Evolutionary conservation across 768 basidiomycete genomes (phyloP), one percentile per base, ranked within the genome.

Genomic region (Pholiota molesta): DNA sequence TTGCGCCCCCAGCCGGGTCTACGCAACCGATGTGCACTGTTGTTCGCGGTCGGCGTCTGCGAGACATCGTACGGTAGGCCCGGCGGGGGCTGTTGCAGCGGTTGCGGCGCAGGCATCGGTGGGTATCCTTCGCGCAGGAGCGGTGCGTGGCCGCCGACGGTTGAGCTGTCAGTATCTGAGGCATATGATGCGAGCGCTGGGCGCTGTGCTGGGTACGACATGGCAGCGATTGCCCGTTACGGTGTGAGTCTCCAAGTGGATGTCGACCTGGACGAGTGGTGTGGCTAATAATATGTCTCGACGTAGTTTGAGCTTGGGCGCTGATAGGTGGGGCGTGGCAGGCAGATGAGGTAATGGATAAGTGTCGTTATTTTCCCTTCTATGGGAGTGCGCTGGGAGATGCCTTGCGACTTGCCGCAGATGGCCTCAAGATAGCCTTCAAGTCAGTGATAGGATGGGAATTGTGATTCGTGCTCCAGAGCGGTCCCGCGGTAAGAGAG

Each of bases 1-100:
- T 83, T 72, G 19, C 78, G 60, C 83, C 78, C 40, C 83, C 83
- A 57, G 74, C 76, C 17, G 83, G 72, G 51, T 83, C 39, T 68
- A 83, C 84, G 85, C 84, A 86, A 71, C 79, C 84, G 19, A 75
- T 73, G 52, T 29, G 51, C 17, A 26, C 60, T 57, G 23, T 52
- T 44, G 7, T 8, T n/a, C 1, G 60, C 31, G 52, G 60, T 61
- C n/a, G 44, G 37, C n/a, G 39, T 51, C 11, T 52, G 26, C 49
- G 47, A 56, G 31, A 56, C 39, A n/a, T 55, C 60, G 26, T 59
- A 59, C 13, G 58, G 52, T 16, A 45, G 51, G 26, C 45, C 28
- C 2, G 29, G 37, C 14, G 19, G 8, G 26, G 47, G 7, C 31
- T 13, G 57, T 52, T 61, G 37, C 45, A n/a, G 28, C 26, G 55